Evolutionary conservation across 1,284 basidiomycete species (phyloP).

Genomic region (Takashimella tepidaria): DNA sequence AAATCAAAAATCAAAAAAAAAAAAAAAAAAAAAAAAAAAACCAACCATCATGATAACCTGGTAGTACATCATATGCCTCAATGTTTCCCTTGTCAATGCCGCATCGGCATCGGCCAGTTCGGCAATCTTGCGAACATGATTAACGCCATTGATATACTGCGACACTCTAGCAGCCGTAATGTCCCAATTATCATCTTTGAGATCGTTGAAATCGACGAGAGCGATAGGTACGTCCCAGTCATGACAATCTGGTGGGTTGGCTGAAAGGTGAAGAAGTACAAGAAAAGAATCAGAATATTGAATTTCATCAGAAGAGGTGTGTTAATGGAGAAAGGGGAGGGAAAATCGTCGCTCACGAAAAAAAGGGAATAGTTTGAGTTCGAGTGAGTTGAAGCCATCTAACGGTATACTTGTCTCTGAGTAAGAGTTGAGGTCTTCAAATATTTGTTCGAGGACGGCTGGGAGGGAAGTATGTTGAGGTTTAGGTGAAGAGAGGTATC

Average conservation of each 20-base stretch:
- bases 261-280: constrained; percentile 18
- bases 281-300: background rate
- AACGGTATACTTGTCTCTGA: constrained; percentile 88
- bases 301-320: background rate
- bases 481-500: constrained; percentile 71
- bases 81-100: constrained; percentile 74
- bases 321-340: background rate
- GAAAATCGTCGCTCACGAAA: constrained; percentile 54
- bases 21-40: too few relatives aligned
- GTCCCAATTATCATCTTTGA: constrained; percentile 91
- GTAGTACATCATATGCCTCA: constrained; percentile 93
- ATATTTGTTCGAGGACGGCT: constrained; percentile 89
- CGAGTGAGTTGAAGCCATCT: constrained; percentile 83
- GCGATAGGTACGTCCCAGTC: constrained; percentile 96
- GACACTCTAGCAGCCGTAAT: constrained; percentile 81
- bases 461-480: constrained; percentile 65
- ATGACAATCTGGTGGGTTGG: constrained; percentile 80
- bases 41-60: constrained; percentile 80
- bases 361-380: constrained; percentile 92
- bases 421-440: constrained; percentile 95
- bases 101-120: constrained; percentile 86
- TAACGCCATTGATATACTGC: constrained; percentile 79
- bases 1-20: too few relatives aligned
- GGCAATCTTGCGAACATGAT: constrained; percentile 86
- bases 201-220: constrained; percentile 72